Base-by-base conservation (phyloP, 768 basidiomycete genomes). In the Trametes sanguinea region DNA sequence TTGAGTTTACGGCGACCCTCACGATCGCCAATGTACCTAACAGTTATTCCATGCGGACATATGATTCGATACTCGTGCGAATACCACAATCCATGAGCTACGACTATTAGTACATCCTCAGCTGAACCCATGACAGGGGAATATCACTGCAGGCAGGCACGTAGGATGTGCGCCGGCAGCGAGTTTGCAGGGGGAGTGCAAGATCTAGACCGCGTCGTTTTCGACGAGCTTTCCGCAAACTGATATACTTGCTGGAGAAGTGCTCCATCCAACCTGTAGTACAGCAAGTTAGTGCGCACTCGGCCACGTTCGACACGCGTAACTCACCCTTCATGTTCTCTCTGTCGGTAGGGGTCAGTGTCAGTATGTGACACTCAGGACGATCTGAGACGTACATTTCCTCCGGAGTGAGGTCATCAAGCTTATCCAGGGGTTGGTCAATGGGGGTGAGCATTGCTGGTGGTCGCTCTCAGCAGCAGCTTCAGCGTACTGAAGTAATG, bases 201-300 rank as follows among this genome's bases (percentile, higher is more conserved):
- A 11, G 7, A 22, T 50, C 27, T 56, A 70, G 5, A 46, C 61
- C 2, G 68, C 83, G 66, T 85, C 84, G 69, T 91, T 92, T 76
- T 95, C 90, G 54, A 95, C 90, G 29, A 98, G 82, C 69, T 85
- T 88, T 45, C 95, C 95, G 69, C 93, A 94, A 51, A 94, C 75
- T n/a, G 70, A 94, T 92, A 72, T 97, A 96, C 73, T 96, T 97
- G 81, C 85, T 88, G 43, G 86, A 83, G 76, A 98, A 97, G 73
- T 96, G 95, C 27, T 94, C 92, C 63, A 94, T 89, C 95, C 95
- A 98, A 27, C 92, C 90, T 91, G 68, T 48, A 51, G 35, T 29
- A 16, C 51, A 51, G 35, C 30, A 16, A 51, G 6, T 54, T 0
- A 57, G 57, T 57, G 42, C 54, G 67, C 52, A 33, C 30, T 22